Evolutionary conservation across 768 basidiomycete genomes (phyloP), one percentile per base, ranked within the genome.

Genomic region (Lactarius sanguifluus): DNA sequence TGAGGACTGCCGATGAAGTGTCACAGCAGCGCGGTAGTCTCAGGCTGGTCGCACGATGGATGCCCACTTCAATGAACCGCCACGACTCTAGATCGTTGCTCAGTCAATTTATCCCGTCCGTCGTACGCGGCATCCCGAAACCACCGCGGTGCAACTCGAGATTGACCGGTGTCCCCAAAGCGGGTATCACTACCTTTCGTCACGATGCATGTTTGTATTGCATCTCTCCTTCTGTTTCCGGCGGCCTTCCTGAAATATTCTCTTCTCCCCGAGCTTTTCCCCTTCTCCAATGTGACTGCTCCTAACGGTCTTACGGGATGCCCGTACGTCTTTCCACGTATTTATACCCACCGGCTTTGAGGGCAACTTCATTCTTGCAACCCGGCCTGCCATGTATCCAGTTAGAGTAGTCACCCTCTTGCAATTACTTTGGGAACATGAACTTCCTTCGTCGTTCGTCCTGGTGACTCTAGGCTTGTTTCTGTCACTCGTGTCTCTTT

Each of bases 341-440:
- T 64, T 64, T 59, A 67, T 47, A 56, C 52, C 20, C 40, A 25
- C 61, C 15, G 36, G 18, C 20, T 13, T 8, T 60, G 50, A 18
- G 40, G 57, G 6, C 2, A 55, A 1, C 57, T 52, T 57, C 54
- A 58, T 64, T 23, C 47, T 50, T 55, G n/a, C 58, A 50, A 40
- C 56, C 23, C 57, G 25, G 54, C 61, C 54, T 72, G 72, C 69
- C 73, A 81, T 81, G 81, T 78, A 78, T 57, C 76, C 80, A 36
- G 76, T 81, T 71, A n/a, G n/a, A n/a, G 66, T 81, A 52, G 75
- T 79, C 62, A 76, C 76, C 67, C 74, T 79, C 67, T 73, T 78
- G 67, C 73, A 62, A 32, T 59, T 59, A 16, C 20, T 65, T 41
- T 57, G 41, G 62, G 43, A 43, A 56, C 52, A 34, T 43, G 61